These are phyloP conservation scores for Podaxis sp. DNA, from an alignment of 768 basidiomycete genomes.

Conservation along the genomic window DNA sequence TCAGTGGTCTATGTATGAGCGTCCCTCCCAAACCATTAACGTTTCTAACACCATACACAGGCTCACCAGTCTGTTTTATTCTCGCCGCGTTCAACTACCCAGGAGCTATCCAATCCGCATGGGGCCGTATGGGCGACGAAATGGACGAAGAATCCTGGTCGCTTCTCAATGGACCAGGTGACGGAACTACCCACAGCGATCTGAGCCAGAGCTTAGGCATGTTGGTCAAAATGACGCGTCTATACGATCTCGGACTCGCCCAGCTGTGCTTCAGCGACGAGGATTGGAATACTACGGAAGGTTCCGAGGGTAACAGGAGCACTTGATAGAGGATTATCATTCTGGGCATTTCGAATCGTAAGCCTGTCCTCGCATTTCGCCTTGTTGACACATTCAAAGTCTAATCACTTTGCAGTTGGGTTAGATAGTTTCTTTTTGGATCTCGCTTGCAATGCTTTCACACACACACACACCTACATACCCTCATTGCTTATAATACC, in stretches of 20 bases:
- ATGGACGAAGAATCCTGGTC: slow-evolving; percentile 66
- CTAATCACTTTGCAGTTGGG: neutral
- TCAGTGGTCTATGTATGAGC: slow-evolving; percentile 73
- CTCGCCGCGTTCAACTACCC: slow-evolving; percentile 66
- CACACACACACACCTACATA: neutral
- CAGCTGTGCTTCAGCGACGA: slow-evolving; percentile 49
- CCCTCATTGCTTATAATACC: neutral
- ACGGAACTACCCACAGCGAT: slow-evolving; percentile 30
- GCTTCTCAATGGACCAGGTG: slow-evolving; percentile 43
- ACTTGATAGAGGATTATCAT: no score
- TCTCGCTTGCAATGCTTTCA: neutral
- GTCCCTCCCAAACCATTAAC: neutral
- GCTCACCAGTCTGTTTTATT: slow-evolving; percentile 75
- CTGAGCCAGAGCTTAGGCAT: slow-evolving; percentile 44
- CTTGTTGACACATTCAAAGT: neutral
- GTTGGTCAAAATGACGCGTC: slow-evolving; percentile 71
- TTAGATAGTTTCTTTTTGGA: neutral
- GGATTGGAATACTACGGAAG: slow-evolving; percentile 5
- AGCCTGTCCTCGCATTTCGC: neutral
- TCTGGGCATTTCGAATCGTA: neutral
- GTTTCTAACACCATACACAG: slow-evolving; percentile 28
- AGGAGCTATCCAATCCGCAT: slow-evolving; percentile 55
- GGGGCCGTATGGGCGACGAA: slow-evolving; percentile 67
- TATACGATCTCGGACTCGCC: slow-evolving; percentile 68
- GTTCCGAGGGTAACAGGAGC: neutral